Conservation (phyloP, 148 eudicot genomes). For the Simmondsia chinensis region DNA sequence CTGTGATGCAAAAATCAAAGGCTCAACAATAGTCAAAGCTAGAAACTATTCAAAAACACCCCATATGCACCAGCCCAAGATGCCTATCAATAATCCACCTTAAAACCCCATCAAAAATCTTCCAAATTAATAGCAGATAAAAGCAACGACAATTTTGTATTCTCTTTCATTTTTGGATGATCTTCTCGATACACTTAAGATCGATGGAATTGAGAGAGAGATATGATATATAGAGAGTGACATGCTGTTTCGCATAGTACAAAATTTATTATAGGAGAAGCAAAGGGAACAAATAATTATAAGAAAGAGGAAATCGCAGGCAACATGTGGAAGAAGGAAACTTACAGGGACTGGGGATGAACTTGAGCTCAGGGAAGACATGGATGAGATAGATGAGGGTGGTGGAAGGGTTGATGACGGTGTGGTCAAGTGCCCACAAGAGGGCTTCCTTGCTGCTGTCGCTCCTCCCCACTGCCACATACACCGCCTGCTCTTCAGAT, state of each 20-base stretch:
- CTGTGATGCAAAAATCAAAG: too few relatives aligned
- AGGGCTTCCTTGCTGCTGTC: slow-evolving; percentile 62
- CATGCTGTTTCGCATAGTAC: too few relatives aligned
- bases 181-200: neutral
- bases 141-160: neutral
- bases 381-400: slow-evolving; percentile 57
- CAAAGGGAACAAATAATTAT: too few relatives aligned
- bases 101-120: too few relatives aligned
- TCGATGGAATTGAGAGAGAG: neutral
- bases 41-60: too few relatives aligned
- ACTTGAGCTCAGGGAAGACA: slow-evolving; percentile 52
- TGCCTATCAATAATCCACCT: too few relatives aligned
- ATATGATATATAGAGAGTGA: too few relatives aligned
- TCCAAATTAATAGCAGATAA: neutral
- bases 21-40: too few relatives aligned
- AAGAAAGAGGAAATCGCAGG: too few relatives aligned
- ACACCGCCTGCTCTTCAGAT: slow-evolving; percentile 25
- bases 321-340: neutral
- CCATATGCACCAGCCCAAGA: too few relatives aligned
- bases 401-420: slow-evolving; percentile 11
- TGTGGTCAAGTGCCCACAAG: slow-evolving; percentile 52
- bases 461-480: slow-evolving; percentile 45
- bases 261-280: too few relatives aligned
- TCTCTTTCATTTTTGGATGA: neutral
- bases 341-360: slow-evolving; percentile 74